Conservation (phyloP, 2,329 filamentous ascomycete species). For the Tolypocladium ovalisporum region DNA sequence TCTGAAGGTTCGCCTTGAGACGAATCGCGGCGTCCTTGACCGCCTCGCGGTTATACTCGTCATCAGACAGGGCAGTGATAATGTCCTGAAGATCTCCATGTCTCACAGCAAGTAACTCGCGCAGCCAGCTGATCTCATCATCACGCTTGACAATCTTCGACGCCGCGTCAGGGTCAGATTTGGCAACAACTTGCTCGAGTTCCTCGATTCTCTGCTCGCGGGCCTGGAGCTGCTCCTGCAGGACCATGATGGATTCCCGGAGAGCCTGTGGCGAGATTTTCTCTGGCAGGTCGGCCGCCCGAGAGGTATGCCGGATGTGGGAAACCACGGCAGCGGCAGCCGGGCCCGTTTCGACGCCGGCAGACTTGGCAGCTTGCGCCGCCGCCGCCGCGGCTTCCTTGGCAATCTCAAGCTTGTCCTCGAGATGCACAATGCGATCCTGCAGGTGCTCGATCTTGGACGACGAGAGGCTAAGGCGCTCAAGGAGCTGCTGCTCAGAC, state of each 20-base stretch:
- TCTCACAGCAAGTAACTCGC: slow-evolving; percentile 82
- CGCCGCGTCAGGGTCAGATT: slow-evolving; percentile 65
- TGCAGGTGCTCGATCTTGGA: slow-evolving; percentile 79
- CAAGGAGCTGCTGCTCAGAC: slow-evolving; percentile 66
- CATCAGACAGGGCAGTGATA: slow-evolving; percentile 64
- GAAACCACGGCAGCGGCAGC: slow-evolving; percentile 10
- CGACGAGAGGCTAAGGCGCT: slow-evolving; percentile 70
- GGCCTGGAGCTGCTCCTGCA: slow-evolving; percentile 93
- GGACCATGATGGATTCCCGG: slow-evolving; percentile 87
- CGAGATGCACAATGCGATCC: slow-evolving; percentile 72
- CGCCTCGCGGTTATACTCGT: slow-evolving; percentile 63
- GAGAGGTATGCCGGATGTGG: slow-evolving; percentile 12
- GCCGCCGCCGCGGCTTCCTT: slow-evolving; percentile 80
- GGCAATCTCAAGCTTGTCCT: slow-evolving; percentile 84
- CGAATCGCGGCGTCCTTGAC: slow-evolving; percentile 89
- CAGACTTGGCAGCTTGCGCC: slow-evolving; percentile 59
- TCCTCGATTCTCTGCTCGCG: slow-evolving; percentile 84
- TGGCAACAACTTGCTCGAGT: slow-evolving; percentile 61
- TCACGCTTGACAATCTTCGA: slow-evolving; percentile 82
- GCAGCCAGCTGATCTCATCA: slow-evolving; percentile 88
- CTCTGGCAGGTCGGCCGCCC: slow-evolving; percentile 51
- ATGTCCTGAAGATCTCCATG: slow-evolving; percentile 90
- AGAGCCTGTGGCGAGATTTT: slow-evolving; percentile 91
- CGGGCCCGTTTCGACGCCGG: slow-evolving; percentile 28
- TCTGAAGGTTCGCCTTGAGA: slow-evolving; percentile 86